Evolutionary conservation across 164 flowering plant genomes (phyloP).

Genomic region (Macadamia integrifolia): DNA sequence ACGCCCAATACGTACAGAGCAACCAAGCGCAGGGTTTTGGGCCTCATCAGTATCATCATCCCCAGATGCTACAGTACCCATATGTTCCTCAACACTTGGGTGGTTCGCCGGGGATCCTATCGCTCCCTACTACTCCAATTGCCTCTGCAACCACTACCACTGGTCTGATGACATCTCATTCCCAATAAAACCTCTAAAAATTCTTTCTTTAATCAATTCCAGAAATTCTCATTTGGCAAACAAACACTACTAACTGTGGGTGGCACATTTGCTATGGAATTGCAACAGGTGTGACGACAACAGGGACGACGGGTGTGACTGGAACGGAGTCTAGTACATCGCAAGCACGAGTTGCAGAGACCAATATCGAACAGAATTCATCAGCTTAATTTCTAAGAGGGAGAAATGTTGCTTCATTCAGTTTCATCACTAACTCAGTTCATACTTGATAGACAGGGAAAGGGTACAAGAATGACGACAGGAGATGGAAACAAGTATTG

Average conservation of each 20-base stretch:
- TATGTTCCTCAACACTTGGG: slow-evolving; percentile 39
- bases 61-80: slow-evolving; percentile 51
- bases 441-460: not conserved
- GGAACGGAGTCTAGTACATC: slow-evolving; percentile 25
- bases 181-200: not conserved
- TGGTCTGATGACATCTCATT: slow-evolving; percentile 12
- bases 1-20: slow-evolving; percentile 47
- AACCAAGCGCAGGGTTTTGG: slow-evolving; percentile 46
- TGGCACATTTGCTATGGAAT: slow-evolving; percentile 6
- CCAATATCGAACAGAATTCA: slow-evolving; percentile 33
- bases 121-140: slow-evolving; percentile 39
- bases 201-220: not conserved
- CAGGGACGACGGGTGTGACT: slow-evolving; percentile 11
- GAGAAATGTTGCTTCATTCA: slow-evolving; percentile 4
- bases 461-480: not conserved
- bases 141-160: slow-evolving; percentile 14
- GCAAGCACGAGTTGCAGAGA: slow-evolving; percentile 24
- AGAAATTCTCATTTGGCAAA: too few relatives aligned
- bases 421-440: slow-evolving; percentile 18
- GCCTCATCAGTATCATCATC: slow-evolving; percentile 41
- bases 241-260: not conserved
- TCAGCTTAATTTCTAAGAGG: slow-evolving; percentile 20
- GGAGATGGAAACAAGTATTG: not conserved
- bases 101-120: slow-evolving; percentile 35
- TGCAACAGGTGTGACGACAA: slow-evolving; percentile 23